Conservation (phyloP, 306 rosid species). For the Albizia julibrissin region DNA sequence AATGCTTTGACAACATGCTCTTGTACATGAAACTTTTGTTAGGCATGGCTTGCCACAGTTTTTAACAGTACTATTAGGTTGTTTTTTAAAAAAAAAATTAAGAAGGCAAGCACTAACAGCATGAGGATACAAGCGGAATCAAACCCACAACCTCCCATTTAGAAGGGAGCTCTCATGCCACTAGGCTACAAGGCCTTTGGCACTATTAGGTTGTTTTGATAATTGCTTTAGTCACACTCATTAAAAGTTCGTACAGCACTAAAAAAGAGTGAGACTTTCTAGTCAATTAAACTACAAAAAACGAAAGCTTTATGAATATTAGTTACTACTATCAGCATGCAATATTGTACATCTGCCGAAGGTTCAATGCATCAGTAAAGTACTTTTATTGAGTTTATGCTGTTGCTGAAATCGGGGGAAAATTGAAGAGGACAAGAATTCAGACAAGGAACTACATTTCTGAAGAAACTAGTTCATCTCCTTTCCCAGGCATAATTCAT, state of each 20-base stretch:
- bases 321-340: neutral
- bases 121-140: too few species aligned
- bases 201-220: neutral
- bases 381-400: neutral
- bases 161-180: too few species aligned
- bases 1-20: neutral
- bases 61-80: too few species aligned
- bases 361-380: neutral
- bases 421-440: neutral
- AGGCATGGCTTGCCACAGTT: too few species aligned
- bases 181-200: too few species aligned
- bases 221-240: neutral
- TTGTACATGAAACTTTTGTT: too few species aligned
- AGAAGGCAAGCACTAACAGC: too few species aligned
- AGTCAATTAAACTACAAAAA: conserved; percentile 11
- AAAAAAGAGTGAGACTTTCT: neutral
- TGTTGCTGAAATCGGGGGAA: neutral
- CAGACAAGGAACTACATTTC: conserved; percentile 12
- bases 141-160: too few species aligned
- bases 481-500: neutral
- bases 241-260: neutral
- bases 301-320: neutral
- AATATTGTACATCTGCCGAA: neutral
- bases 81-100: too few species aligned
- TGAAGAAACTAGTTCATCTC: neutral